Percentiles rank a stretch among this genome's conserved stretches.
Conservation (phyloP, 179 eudicot species). For the Amaranthus tricolor region DNA sequence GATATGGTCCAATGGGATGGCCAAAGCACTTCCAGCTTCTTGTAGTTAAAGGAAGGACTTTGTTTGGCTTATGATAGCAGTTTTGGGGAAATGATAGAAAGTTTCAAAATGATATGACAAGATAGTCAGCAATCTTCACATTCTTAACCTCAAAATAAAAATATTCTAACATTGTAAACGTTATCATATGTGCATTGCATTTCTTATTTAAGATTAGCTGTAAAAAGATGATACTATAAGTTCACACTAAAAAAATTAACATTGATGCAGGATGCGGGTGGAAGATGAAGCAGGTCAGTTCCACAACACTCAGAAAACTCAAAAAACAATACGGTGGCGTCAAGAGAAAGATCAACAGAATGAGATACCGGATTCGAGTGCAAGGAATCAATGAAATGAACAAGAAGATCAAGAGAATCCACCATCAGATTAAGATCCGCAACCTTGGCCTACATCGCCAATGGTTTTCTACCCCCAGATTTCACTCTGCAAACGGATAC, state of each 20-base stretch:
- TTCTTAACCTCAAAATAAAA: neutral
- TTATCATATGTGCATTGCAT: neutral
- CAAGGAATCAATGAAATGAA: slow-evolving; percentile 46
- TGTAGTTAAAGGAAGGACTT: no score
- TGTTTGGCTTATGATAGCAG: no score
- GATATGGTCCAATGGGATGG: no score
- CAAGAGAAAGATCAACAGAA: slow-evolving; percentile 50
- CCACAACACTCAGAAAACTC: slow-evolving; percentile 40
- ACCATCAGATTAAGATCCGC: slow-evolving; percentile 58
- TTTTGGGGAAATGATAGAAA: neutral
- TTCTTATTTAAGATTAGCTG: neutral
- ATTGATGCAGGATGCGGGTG: slow-evolving; percentile 53
- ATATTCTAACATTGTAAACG: neutral
- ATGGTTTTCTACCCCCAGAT: slow-evolving; percentile 50
- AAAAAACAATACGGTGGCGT: slow-evolving; percentile 34
- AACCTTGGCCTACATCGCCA: slow-evolving; percentile 46
- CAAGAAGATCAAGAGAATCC: slow-evolving; percentile 62
- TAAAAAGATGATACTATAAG: neutral
- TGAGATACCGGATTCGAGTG: slow-evolving; percentile 59
- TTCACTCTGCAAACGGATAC: slow-evolving; percentile 49
- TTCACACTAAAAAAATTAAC: neutral
- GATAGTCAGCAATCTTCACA: neutral
- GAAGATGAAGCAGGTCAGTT: slow-evolving; percentile 41
- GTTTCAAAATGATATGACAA: no score
- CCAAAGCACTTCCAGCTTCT: no score